Evolutionary conservation across 202 grass and related monocot genomes (phyloP).

Genomic region (Carex sylvatica): DNA sequence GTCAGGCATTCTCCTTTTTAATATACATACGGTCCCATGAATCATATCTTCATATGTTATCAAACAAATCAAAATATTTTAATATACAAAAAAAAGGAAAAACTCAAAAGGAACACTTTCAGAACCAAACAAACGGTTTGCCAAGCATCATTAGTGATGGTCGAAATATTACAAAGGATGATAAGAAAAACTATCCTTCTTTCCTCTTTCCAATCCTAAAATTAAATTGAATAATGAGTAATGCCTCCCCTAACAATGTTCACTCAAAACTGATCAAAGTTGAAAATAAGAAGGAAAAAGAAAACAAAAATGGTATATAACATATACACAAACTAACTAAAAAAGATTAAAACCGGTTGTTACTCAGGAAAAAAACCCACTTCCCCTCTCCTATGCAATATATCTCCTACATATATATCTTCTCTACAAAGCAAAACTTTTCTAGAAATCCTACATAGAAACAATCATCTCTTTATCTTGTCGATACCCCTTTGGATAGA

Average conservation of each 20-base stretch:
- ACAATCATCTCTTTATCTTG: conserved; percentile 37
- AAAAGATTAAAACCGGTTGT: background rate
- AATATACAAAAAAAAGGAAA: background rate
- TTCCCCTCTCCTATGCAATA: background rate
- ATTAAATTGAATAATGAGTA: conserved; percentile 16
- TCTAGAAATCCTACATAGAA: conserved; percentile 48
- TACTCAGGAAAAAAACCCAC: background rate
- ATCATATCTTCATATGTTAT: background rate
- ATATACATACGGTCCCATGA: background rate
- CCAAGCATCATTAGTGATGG: background rate
- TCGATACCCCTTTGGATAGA: conserved; percentile 46
- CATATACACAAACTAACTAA: conserved; percentile 14
- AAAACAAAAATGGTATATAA: background rate
- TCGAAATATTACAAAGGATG: conserved; percentile 16
- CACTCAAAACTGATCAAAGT: conserved; percentile 17
- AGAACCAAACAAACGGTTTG: background rate
- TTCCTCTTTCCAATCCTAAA: background rate
- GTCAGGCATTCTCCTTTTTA: background rate
- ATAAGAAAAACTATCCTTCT: conserved; percentile 9
- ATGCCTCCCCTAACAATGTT: background rate
- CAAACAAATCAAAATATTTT: background rate
- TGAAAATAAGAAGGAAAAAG: background rate
- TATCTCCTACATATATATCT: conserved; percentile 2
- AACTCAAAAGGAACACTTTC: background rate
- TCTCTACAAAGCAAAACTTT: conserved; percentile 9